phyloP scores from a whole-genome alignment of 805 yeast species.

The Starmerella cellae region DNA sequence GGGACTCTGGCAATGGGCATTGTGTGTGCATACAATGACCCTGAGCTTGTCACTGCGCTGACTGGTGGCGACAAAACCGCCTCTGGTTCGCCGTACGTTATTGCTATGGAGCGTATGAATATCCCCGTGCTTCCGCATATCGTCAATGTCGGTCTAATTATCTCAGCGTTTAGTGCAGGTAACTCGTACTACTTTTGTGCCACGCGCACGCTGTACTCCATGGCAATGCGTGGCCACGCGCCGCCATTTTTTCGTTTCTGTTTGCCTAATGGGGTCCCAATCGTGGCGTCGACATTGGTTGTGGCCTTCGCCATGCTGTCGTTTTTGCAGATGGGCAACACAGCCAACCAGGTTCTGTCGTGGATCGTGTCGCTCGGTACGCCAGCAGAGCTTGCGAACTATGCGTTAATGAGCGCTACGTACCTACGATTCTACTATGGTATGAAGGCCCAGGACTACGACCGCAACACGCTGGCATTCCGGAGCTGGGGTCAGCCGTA shows the following conservation, averaged over 20 bases:
- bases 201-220: constrained; percentile 52
- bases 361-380: constrained; percentile 67
- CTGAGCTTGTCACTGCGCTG: constrained; percentile 44
- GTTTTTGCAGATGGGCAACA: constrained; percentile 47
- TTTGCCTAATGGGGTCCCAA: constrained; percentile 56
- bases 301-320: constrained; percentile 51
- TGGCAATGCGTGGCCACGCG: constrained; percentile 60
- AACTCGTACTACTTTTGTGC: constrained; percentile 68
- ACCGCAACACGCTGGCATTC: constrained; percentile 37
- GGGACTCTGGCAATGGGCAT: constrained; percentile 72
- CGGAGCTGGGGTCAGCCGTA: constrained; percentile 50
- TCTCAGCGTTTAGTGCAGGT: constrained; percentile 73
- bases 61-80: constrained; percentile 58
- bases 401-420: constrained; percentile 42
- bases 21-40: constrained; percentile 58
- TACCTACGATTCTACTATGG: constrained; percentile 53
- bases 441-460: constrained; percentile 39
- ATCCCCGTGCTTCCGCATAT: constrained; percentile 59
- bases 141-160: constrained; percentile 62
- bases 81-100: constrained; percentile 67
- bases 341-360: constrained; percentile 49
- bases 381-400: constrained; percentile 52
- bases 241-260: constrained; percentile 54
- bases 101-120: constrained; percentile 55
- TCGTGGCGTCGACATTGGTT: constrained; percentile 37